A percentile compares a stretch with the other conserved stretches of the same genome.
Evolutionary conservation across 2,329 filamentous ascomycete genomes (phyloP).

Genomic region (Magnaporthiopsis rhizophila): DNA sequence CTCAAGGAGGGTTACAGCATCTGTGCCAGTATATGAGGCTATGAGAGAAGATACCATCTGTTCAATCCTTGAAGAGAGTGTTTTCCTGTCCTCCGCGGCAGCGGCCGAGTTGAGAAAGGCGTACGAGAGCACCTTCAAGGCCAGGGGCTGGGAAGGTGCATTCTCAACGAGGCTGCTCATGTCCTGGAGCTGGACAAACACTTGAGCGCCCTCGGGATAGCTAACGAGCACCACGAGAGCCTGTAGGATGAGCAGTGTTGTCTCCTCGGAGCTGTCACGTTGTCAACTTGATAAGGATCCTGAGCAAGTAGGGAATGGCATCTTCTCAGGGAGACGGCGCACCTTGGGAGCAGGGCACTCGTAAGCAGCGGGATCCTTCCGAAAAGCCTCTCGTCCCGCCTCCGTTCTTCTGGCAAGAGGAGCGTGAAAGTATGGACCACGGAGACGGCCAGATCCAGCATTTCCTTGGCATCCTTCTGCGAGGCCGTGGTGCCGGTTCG

Average conservation of each 20-base stretch:
- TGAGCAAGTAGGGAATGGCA: not conserved
- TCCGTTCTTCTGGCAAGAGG: slow-evolving; percentile 42
- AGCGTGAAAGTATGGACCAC: slow-evolving; percentile 55
- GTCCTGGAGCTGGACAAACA: slow-evolving; percentile 41
- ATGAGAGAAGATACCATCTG: slow-evolving; percentile 38
- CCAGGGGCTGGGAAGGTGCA: slow-evolving; percentile 43
- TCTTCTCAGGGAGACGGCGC: slow-evolving; percentile 11
- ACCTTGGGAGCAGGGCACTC: slow-evolving; percentile 46
- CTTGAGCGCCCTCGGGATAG: slow-evolving; percentile 39
- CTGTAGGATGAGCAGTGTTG: slow-evolving; percentile 45
- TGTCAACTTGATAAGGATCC: not conserved
- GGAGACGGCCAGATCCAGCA: slow-evolving; percentile 55
- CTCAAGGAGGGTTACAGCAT: slow-evolving; percentile 49
- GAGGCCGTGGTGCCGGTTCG: slow-evolving; percentile 34
- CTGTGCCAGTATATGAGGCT: slow-evolving; percentile 48
- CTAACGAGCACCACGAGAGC: slow-evolving; percentile 49
- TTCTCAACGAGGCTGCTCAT: slow-evolving; percentile 48
- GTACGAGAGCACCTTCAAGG: slow-evolving; percentile 46
- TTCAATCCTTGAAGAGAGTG: slow-evolving; percentile 34
- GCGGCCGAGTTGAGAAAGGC: slow-evolving; percentile 46
- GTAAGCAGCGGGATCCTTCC: slow-evolving; percentile 46
- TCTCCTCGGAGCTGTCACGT: slow-evolving; percentile 39
- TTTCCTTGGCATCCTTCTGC: slow-evolving; percentile 42
- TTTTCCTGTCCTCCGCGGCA: slow-evolving; percentile 18
- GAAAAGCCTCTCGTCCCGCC: slow-evolving; percentile 37